Evolutionary conservation across 2,329 filamentous ascomycete species (phyloP).

Genomic region (Paraphoma sp.): DNA sequence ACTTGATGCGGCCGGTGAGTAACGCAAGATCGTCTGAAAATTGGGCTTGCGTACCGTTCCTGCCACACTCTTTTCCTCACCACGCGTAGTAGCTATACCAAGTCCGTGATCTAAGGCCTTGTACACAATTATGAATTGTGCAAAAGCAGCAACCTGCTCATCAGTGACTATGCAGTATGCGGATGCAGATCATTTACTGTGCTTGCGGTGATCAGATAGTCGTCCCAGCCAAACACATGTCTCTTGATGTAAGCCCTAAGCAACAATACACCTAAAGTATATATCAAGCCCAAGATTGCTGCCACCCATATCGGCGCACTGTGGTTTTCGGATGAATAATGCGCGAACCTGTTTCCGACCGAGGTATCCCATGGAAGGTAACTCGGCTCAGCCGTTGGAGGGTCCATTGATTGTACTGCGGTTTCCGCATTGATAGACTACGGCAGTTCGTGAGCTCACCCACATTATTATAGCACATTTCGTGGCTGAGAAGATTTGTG

Average conservation of each 20-base stretch:
- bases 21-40: neutral
- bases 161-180: neutral
- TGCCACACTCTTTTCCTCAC: neutral
- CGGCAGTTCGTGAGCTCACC: too few species aligned
- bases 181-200: slow-evolving; percentile 7
- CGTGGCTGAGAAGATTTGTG: too few species aligned
- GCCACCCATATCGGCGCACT: slow-evolving; percentile 9
- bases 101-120: neutral
- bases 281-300: slow-evolving; percentile 9
- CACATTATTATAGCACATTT: too few species aligned
- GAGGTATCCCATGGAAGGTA: slow-evolving; percentile 14
- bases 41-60: neutral
- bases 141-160: neutral
- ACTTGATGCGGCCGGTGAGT: neutral
- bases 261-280: slow-evolving; percentile 7
- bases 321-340: slow-evolving; percentile 13
- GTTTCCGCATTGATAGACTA: too few species aligned
- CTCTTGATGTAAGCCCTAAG: slow-evolving; percentile 17
- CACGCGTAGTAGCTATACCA: neutral
- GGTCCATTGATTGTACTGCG: neutral
- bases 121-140: neutral
- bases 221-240: slow-evolving; percentile 16
- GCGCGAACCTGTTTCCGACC: slow-evolving; percentile 16
- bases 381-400: neutral
- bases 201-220: slow-evolving; percentile 13